Evolutionary conservation across 805 yeast genomes (phyloP).

Genomic region (Lipomyces oligophaga): DNA sequence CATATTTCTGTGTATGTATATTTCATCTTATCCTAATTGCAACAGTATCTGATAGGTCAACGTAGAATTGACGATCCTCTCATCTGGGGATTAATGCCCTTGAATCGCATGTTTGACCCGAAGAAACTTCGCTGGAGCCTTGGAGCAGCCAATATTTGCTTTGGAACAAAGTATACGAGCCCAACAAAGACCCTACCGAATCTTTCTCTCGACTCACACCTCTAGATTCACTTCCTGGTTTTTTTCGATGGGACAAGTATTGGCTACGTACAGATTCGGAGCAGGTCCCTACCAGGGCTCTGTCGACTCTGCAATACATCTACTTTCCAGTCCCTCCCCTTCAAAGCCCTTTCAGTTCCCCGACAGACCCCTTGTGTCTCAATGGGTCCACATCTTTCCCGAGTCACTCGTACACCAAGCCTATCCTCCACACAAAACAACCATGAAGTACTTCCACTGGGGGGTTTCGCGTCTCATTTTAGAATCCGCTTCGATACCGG

Average conservation of each 20-base stretch:
- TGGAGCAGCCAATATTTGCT: conserved; percentile 90
- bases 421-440: conserved; percentile 70
- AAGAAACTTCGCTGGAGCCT: conserved; percentile 86
- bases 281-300: conserved; percentile 90
- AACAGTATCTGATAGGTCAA: not conserved
- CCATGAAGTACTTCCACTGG: conserved; percentile 95
- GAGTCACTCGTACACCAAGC: conserved; percentile 88
- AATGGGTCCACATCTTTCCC: conserved; percentile 92
- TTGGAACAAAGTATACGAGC: too few relatives aligned
- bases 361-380: conserved; percentile 14
- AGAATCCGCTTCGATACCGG: conserved; percentile 79
- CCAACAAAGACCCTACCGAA: conserved; percentile 34
- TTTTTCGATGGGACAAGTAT: conserved; percentile 84
- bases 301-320: conserved; percentile 76
- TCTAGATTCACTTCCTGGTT: conserved; percentile 41
- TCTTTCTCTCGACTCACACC: not conserved
- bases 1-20: conserved; percentile 29
- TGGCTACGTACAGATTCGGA: conserved; percentile 84
- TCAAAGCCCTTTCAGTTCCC: conserved; percentile 1
- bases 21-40: not conserved
- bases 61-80: conserved; percentile 81
- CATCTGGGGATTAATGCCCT: conserved; percentile 80
- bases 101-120: conserved; percentile 57
- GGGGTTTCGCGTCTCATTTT: conserved; percentile 81
- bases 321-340: conserved; percentile 46